Base-by-base conservation (phyloP, 306 rosid species). In the Corylus avellana region DNA sequence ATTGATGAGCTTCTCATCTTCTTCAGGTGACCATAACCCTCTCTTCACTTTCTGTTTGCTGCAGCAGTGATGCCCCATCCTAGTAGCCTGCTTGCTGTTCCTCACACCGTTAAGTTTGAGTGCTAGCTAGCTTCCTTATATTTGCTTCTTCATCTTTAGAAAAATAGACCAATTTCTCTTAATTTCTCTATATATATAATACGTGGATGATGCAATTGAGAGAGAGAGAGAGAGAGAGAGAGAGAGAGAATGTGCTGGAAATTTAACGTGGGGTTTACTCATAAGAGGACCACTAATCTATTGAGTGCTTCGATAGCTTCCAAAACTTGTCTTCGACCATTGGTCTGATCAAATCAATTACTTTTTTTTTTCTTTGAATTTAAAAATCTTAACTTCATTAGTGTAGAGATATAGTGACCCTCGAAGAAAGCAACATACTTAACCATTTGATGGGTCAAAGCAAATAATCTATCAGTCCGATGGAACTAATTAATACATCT, bases 11-110 rank as follows among this genome's bases (percentile, higher is more conserved):
- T 87, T 90, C 78, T 90, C 98, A 84, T 94, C 98, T 89, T 94
- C 98, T 81, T 94, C 98, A 51, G 98, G 97, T 74, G 97, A 91
- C 98, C 98, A 94, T 12, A 94, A 76, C 8, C 98, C 98, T 84
- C 93, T 90, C 79, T 92, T 94, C 70, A 94, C 90, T 84, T 86
- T 92, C 85, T 89, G 92, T 73, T 93, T 93, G 87, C 80, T 81
- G 88, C 98, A 93, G 82, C 98, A 90, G 72, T 83, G 88, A 57
- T 93, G 97, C 12, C 85, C 92, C 94, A 87, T 77, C 42, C 75
- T 48, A 48, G 53, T 10, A 10, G 11, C 53, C 53, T 49, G 56
- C 16, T 27, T 74, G 50, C 16, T 42, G n/a, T 18, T 35, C 42
- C 54, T 49, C 25, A 46, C 71, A 44, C 58, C 72, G 47, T 46